Conservation (phyloP, 805 yeast species). For the Candida gorgasii region DNA sequence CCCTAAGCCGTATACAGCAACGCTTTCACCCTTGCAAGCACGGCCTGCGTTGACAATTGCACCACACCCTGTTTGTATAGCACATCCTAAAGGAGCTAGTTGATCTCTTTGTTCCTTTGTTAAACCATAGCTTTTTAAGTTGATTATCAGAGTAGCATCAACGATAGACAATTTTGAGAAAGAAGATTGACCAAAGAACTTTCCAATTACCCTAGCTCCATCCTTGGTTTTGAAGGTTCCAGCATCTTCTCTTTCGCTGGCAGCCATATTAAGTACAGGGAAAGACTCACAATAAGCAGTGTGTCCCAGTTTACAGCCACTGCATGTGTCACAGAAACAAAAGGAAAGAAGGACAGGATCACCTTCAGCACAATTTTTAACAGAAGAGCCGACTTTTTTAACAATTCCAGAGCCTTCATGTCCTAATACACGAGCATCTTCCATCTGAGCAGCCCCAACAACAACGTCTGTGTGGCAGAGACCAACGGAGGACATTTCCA, state of each 20-base stretch:
- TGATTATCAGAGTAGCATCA: conserved; percentile 6
- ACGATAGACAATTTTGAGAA: conserved; percentile 11
- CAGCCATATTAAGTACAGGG: conserved; percentile 1
- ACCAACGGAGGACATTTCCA: conserved; percentile 12
- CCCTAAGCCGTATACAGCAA: conserved; percentile 13
- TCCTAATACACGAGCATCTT: conserved; percentile 10
- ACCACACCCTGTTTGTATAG: conserved; percentile 14
- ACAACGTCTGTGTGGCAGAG: conserved; percentile 12
- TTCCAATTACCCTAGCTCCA: conserved; percentile 7
- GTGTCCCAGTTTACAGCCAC: conserved; percentile 4
- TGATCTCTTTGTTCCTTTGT: conserved; percentile 1
- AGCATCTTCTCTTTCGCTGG: conserved; percentile 1
- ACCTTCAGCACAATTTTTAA: conserved; percentile 6
- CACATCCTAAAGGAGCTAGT: conserved; percentile 13
- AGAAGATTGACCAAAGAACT: conserved; percentile 15
- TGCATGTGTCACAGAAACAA: conserved; percentile 8
- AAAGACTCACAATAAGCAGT: conserved; percentile 9
- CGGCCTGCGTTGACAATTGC: conserved; percentile 10
- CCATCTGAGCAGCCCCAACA: conserved; percentile 1
- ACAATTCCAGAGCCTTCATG: conserved; percentile 12
- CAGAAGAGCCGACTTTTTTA: conserved; percentile 7
- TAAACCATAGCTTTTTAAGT: not conserved
- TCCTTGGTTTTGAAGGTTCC: conserved; percentile 6
- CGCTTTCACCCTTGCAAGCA: conserved; percentile 10
- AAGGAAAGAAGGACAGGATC: conserved; percentile 13